Conservation (phyloP, 225 moss, liverwort and hornwort species). For the Polytrichum formosum region DNA sequence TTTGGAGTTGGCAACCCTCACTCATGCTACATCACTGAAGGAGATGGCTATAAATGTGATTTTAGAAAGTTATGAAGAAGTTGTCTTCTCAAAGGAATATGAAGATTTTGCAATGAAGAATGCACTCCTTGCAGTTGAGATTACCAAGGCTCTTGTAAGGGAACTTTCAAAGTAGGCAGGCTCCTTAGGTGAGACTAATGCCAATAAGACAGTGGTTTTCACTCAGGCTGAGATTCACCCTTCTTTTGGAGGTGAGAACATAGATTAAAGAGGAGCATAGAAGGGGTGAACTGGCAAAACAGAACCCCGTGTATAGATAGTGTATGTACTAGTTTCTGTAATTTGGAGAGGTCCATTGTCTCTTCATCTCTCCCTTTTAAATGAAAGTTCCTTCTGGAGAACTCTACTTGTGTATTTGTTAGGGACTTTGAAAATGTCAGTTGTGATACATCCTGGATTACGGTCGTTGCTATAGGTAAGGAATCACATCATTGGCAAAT, state of each 20-base stretch:
- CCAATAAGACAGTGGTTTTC: slow-evolving; percentile 10
- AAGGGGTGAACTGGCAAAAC: slow-evolving; percentile 26
- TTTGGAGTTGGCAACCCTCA: slow-evolving; percentile 87
- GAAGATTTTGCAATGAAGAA: slow-evolving; percentile 94
- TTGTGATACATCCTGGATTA: no score
- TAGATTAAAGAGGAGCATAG: slow-evolving; percentile 21
- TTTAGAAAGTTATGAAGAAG: slow-evolving; percentile 76
- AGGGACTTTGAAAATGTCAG: no score
- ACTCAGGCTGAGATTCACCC: slow-evolving; percentile 5
- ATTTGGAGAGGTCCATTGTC: background rate
- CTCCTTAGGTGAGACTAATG: background rate
- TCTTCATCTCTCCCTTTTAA: no score
- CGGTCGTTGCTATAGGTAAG: no score
- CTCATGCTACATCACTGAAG: slow-evolving; percentile 75
- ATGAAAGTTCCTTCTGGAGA: no score
- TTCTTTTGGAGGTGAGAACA: slow-evolving; percentile 18
- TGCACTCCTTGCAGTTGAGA: slow-evolving; percentile 80
- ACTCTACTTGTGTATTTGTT: no score
- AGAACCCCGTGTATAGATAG: slow-evolving; percentile 32
- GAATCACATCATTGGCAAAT: no score
- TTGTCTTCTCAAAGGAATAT: slow-evolving; percentile 87
- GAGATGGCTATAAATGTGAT: slow-evolving; percentile 84
- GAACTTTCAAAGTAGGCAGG: slow-evolving; percentile 57
- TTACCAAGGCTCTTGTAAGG: slow-evolving; percentile 79
- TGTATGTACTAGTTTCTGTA: background rate